Evolutionary conservation across 176 grass and related monocot genomes (phyloP).

Genomic region (Musa schizocarpa): DNA sequence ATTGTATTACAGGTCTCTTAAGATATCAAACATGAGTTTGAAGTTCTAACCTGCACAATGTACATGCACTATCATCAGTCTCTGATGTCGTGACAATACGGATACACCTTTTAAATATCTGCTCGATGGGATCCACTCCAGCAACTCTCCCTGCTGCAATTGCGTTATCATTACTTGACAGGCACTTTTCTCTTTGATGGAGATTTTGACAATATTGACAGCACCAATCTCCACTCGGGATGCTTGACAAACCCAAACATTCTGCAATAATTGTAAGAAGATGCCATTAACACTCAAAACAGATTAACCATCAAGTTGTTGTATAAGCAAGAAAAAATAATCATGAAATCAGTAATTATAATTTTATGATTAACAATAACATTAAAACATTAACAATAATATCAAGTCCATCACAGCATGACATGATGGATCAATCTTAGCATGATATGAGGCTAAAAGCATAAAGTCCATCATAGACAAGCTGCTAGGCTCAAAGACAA

Average conservation of each 20-base stretch:
- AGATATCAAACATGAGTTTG: neutral
- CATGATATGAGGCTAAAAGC: too few species aligned
- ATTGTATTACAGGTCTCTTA: neutral
- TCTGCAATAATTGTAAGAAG: conserved; percentile 20
- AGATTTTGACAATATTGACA: conserved; percentile 31
- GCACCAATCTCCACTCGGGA: conserved; percentile 29
- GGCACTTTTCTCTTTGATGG: conserved; percentile 17
- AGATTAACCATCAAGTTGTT: neutral
- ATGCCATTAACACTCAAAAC: neutral
- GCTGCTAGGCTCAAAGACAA: too few species aligned
- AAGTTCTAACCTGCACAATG: conserved; percentile 28
- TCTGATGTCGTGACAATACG: conserved; percentile 22
- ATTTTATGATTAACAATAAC: too few species aligned
- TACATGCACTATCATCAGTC: conserved; percentile 22
- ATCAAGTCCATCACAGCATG: too few species aligned
- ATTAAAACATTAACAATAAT: neutral
- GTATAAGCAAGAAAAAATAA: neutral
- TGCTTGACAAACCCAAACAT: conserved; percentile 24
- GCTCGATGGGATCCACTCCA: conserved; percentile 27
- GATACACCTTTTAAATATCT: conserved; percentile 33
- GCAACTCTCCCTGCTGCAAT: conserved; percentile 22
- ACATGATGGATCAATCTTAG: too few species aligned
- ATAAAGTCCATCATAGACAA: too few species aligned
- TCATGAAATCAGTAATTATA: neutral
- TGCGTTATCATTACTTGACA: conserved; percentile 13